Conservation (phyloP, 1,284 basidiomycete species). For the Xerocomus amazonicus region DNA sequence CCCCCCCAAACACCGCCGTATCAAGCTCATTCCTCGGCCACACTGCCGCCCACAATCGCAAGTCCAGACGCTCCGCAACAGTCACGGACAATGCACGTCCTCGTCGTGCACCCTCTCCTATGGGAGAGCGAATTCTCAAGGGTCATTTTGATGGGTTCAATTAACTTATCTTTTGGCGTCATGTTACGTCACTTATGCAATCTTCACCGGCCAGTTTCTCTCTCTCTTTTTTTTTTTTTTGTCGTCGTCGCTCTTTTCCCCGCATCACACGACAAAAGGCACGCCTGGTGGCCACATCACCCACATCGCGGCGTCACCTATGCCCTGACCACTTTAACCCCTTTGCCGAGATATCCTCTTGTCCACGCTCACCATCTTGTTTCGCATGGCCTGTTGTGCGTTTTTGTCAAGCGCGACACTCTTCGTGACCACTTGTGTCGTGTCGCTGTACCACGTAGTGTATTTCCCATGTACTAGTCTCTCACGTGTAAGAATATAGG, state of each 20-base stretch:
- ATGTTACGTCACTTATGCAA: constrained; percentile 4
- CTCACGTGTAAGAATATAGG: constrained; percentile 18
- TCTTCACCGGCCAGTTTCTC: too few species aligned
- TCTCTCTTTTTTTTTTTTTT: too few species aligned
- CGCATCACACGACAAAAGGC: too few species aligned
- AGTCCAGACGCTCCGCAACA: constrained; percentile 58
- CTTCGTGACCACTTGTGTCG: too few species aligned
- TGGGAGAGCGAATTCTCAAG: constrained; percentile 80
- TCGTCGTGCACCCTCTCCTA: constrained; percentile 73
- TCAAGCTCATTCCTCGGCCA: constrained; percentile 10
- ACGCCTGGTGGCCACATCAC: background rate
- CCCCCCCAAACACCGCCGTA: constrained; percentile 47
- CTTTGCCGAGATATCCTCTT: too few species aligned
- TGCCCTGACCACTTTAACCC: too few species aligned
- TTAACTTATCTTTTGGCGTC: constrained; percentile 27
- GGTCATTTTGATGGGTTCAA: constrained; percentile 83
- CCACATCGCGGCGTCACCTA: too few species aligned
- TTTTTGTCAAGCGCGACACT: too few species aligned
- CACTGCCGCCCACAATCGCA: constrained; percentile 30
- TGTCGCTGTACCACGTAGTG: too few species aligned
- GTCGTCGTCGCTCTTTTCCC: too few species aligned
- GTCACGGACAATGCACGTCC: constrained; percentile 44
- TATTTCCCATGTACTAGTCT: constrained; percentile 16
- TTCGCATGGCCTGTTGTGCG: constrained; percentile 3
- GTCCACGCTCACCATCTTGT: background rate